Evolutionary conservation across 345 rosid species (phyloP).

Genomic region (Syzygium jambos): DNA sequence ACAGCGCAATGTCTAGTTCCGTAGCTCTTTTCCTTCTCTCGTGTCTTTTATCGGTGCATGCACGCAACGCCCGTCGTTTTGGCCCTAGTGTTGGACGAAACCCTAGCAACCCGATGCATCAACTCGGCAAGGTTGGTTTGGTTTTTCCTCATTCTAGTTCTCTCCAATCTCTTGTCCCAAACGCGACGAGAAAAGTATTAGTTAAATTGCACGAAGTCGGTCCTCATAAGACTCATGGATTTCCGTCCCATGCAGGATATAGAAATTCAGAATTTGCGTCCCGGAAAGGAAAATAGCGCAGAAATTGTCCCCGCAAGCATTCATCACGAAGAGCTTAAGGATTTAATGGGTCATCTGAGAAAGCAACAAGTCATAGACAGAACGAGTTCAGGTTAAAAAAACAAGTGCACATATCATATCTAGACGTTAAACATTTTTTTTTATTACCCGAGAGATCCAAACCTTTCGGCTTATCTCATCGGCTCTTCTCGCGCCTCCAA

Average conservation of each 20-base stretch:
- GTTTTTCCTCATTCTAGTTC: neutral
- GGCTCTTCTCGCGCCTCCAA: neutral
- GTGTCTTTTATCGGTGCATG: conserved; percentile 29
- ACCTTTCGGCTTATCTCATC: neutral
- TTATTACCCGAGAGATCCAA: neutral
- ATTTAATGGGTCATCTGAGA: neutral
- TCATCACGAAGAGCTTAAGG: neutral
- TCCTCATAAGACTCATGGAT: neutral
- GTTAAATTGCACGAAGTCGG: neutral
- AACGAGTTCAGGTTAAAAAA: neutral
- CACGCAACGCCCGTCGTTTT: conserved; percentile 39
- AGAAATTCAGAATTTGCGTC: neutral
- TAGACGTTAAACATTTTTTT: neutral
- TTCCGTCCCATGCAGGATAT: neutral
- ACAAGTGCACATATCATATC: neutral
- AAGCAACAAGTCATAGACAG: neutral
- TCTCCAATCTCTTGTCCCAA: neutral
- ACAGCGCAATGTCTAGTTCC: conserved; percentile 12
- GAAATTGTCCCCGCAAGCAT: neutral
- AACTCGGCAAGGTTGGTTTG: neutral
- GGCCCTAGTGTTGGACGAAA: neutral
- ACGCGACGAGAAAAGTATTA: neutral
- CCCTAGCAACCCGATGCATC: neutral
- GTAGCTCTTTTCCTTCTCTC: conserved; percentile 1
- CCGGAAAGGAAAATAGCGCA: neutral